Evolutionary conservation across 352 stramenopile genomes (phyloP).

Genomic region (Globisporangium irregulare): DNA sequence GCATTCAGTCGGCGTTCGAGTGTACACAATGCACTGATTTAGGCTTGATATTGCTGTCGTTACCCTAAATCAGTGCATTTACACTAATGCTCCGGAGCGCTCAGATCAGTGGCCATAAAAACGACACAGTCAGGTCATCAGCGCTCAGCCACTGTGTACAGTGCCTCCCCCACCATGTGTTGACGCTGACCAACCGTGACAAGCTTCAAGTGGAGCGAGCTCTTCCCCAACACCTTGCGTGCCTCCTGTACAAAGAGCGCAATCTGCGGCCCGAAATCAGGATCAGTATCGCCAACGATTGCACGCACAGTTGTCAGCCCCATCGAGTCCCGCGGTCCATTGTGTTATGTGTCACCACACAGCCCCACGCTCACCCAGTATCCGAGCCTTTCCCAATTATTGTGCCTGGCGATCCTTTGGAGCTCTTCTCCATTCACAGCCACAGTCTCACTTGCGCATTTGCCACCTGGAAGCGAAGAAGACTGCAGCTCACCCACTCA

Average conservation of each 20-base stretch:
- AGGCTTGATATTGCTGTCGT: neutral
- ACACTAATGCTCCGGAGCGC: too few relatives aligned
- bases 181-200: neutral
- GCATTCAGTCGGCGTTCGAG: neutral
- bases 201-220: neutral
- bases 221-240: neutral
- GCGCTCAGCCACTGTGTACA: neutral
- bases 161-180: neutral
- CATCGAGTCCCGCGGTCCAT: too few relatives aligned
- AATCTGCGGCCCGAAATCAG: neutral
- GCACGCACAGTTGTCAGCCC: neutral
- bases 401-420: neutral
- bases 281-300: neutral
- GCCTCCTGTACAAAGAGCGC: neutral
- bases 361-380: neutral
- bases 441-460: constrained; percentile 7
- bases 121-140: too few relatives aligned
- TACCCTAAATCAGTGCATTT: neutral
- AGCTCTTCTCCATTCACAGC: neutral
- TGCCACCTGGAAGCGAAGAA: neutral
- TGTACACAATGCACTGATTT: neutral
- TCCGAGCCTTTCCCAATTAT: neutral
- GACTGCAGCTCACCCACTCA: neutral
- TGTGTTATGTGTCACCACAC: neutral
- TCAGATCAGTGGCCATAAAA: too few relatives aligned